Percentiles rank a stretch among this genome's conserved stretches.
These are phyloP conservation scores for Ilyonectria destructans DNA, from an alignment of 2,329 filamentous ascomycete species.

Conservation along the genomic window DNA sequence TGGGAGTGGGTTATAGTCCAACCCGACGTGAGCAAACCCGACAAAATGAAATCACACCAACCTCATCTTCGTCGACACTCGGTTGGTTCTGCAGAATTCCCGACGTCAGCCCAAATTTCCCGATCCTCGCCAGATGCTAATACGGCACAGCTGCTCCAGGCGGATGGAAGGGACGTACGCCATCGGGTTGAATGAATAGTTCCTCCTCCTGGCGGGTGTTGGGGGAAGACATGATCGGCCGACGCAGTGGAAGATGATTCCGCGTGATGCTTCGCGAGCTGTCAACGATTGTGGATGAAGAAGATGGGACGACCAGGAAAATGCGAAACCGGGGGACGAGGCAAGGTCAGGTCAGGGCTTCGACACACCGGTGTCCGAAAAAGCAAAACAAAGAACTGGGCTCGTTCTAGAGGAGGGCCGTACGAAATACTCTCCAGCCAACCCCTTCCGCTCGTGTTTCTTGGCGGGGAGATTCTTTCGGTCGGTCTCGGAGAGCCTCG, in stretches of 20 bases:
- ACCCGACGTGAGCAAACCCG: too few relatives aligned
- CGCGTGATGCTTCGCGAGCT: too few relatives aligned
- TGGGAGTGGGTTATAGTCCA: too few relatives aligned
- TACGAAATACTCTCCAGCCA: not conserved
- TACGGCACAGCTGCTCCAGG: not conserved
- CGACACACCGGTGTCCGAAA: constrained; percentile 15
- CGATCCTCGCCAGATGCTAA: constrained; percentile 10
- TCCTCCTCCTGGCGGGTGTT: constrained; percentile 32
- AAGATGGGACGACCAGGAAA: not conserved
- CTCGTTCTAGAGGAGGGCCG: too few relatives aligned
- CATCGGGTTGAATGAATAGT: constrained; percentile 36
- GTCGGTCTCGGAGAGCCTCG: too few relatives aligned
- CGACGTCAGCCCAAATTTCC: constrained; percentile 24
- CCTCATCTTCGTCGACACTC: constrained; percentile 40
- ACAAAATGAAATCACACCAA: constrained; percentile 16
- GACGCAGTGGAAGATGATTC: too few relatives aligned
- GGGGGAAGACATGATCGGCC: constrained; percentile 23
- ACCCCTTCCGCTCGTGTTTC: not conserved
- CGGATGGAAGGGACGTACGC: constrained; percentile 16
- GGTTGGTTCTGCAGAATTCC: constrained; percentile 26
- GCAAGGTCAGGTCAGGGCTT: not conserved
- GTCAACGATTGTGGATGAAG: not conserved
- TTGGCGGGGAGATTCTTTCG: not conserved
- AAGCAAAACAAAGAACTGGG: too few relatives aligned
- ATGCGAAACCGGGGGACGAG: not conserved